Percentiles rank a stretch among this genome's conserved stretches.
Conservation (phyloP, 2,329 filamentous ascomycete species). For the Tolypocladium tundrense region DNA sequence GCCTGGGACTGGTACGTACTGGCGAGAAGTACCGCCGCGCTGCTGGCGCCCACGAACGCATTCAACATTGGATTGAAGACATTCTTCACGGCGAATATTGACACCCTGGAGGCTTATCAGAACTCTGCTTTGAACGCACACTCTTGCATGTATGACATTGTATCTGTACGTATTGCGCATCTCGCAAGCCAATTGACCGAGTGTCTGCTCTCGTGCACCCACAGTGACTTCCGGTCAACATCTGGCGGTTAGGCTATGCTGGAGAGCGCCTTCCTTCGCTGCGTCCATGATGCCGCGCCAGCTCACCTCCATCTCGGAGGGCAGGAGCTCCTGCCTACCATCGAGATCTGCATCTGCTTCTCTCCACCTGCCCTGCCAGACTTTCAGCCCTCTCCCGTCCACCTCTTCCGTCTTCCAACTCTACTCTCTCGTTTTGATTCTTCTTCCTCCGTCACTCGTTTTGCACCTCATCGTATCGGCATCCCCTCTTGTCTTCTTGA, state of each 20-base stretch:
- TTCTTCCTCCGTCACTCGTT: constrained; percentile 2
- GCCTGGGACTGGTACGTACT: not conserved
- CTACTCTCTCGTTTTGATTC: not conserved
- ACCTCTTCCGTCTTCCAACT: not conserved
- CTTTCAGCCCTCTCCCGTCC: not conserved
- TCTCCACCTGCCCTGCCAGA: not conserved
- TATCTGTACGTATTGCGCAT: not conserved
- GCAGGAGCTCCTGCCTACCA: not conserved
- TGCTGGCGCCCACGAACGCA: not conserved
- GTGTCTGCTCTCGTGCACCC: not conserved
- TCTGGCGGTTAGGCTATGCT: not conserved
- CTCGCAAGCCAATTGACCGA: not conserved
- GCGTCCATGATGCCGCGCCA: not conserved
- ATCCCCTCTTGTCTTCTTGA: constrained; percentile 8
- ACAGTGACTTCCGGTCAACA: not conserved
- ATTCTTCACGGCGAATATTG: not conserved
- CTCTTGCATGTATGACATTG: not conserved
- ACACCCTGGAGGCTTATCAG: not conserved
- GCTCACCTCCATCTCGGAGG: not conserved
- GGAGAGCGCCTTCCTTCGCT: not conserved
- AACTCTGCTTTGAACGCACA: not conserved
- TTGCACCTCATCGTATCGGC: constrained; percentile 1
- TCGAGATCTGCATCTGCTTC: not conserved
- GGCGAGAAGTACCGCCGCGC: not conserved
- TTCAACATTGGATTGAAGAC: not conserved